Evolutionary conservation across 768 basidiomycete species (phyloP).

Genomic region (Suillus paluster): DNA sequence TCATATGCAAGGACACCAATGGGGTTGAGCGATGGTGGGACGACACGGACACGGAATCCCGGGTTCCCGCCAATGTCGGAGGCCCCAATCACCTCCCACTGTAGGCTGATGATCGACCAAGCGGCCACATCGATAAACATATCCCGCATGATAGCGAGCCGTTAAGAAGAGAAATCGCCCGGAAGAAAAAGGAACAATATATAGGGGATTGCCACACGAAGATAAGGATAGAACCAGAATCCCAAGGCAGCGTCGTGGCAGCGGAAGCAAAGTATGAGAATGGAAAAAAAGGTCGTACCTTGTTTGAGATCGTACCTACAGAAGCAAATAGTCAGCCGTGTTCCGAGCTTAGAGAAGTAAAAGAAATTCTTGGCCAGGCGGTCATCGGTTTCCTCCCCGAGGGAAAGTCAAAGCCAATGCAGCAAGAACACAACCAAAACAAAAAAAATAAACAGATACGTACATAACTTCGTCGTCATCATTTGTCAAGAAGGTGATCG

Average conservation of each 20-base stretch:
- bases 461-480: slow-evolving; percentile 98
- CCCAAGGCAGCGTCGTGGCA: neutral
- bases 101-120: neutral
- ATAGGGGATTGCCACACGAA: neutral
- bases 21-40: neutral
- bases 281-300: slow-evolving; percentile 49
- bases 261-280: slow-evolving; percentile 12
- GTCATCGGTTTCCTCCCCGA: neutral
- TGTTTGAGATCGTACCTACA: slow-evolving; percentile 93
- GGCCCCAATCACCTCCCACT: neutral
- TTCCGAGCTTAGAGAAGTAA: slow-evolving; percentile 1
- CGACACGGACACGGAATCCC: neutral
- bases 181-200: slow-evolving; percentile 9
- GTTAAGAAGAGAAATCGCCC: slow-evolving; percentile 17
- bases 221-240: slow-evolving; percentile 14
- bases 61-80: neutral
- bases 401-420: slow-evolving; percentile 10
- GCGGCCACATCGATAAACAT: neutral
- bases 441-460: slow-evolving; percentile 33
- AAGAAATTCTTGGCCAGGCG: neutral
- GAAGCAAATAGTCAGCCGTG: slow-evolving; percentile 13
- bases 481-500: slow-evolving; percentile 96
- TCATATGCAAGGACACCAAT: neutral
- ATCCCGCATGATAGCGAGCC: neutral
- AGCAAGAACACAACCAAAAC: neutral